These are phyloP conservation scores for Hydnum rufescens DNA, from an alignment of 768 basidiomycete species.

Conservation along the genomic window DNA sequence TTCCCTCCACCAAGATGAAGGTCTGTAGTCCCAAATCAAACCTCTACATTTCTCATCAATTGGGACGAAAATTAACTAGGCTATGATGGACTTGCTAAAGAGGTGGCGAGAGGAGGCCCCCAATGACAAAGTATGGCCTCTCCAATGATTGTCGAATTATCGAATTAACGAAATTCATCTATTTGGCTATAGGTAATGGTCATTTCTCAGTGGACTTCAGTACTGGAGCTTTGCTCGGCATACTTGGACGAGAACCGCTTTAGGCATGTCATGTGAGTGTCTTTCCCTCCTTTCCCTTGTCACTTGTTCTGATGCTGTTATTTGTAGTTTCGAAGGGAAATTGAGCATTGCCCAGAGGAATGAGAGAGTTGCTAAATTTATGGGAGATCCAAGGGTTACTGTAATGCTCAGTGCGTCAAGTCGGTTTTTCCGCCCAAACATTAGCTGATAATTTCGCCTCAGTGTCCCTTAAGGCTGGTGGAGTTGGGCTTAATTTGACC, in stretches of 20 bases:
- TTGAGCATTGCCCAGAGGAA: conserved; percentile 37
- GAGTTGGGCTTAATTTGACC: conserved; percentile 35
- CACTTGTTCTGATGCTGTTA: not conserved
- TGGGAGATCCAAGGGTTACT: conserved; percentile 30
- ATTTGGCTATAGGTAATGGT: conserved; percentile 30
- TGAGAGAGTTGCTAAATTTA: conserved; percentile 35
- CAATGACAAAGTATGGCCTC: conserved; percentile 36
- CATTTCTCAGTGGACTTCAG: conserved; percentile 52
- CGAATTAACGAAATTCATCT: no score
- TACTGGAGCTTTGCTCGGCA: conserved; percentile 39
- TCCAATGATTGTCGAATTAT: not conserved
- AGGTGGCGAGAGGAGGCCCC: conserved; percentile 28
- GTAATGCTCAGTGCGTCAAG: conserved; percentile 8
- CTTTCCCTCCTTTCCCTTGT: no score
- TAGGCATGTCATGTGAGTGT: conserved; percentile 2
- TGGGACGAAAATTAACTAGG: conserved; percentile 16
- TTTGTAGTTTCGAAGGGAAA: no score
- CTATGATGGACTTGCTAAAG: conserved; percentile 38
- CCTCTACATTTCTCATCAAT: not conserved
- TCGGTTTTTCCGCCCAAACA: not conserved
- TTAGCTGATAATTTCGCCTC: not conserved
- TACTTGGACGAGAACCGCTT: conserved; percentile 36
- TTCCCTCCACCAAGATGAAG: conserved; percentile 62
- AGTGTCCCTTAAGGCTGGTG: conserved; percentile 37
- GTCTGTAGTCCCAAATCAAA: conserved; percentile 17